Conservation (phyloP, 352 stramenopile genomes). For the Thalassiosira oceanica region DNA sequence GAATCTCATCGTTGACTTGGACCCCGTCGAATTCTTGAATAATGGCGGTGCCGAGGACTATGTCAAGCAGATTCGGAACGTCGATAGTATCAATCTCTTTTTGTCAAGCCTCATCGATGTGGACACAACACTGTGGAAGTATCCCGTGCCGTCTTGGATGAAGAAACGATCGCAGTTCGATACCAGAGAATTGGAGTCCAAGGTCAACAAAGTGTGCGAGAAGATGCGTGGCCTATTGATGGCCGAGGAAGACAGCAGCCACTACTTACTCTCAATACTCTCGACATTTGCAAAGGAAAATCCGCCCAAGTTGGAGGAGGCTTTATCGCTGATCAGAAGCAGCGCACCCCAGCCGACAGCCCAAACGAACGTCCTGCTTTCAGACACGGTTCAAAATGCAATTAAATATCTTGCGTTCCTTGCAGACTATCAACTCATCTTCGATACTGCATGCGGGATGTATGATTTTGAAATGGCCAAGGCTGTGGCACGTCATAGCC, state of each 20-base stretch:
- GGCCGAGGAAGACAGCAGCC: conserved; percentile 46
- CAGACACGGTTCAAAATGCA: conserved; percentile 65
- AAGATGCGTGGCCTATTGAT: conserved; percentile 65
- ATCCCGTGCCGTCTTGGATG: conserved; percentile 66
- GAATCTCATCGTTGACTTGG: conserved; percentile 79
- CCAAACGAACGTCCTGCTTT: conserved; percentile 65
- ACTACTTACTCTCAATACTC: conserved; percentile 77
- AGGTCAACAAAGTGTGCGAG: conserved; percentile 76
- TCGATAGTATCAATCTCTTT: conserved; percentile 82
- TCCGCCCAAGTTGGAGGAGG: conserved; percentile 73
- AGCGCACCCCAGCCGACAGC: conserved; percentile 32
- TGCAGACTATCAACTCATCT: conserved; percentile 79
- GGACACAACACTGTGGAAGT: conserved; percentile 71
- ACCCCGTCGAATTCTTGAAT: conserved; percentile 64
- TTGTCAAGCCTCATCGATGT: conserved; percentile 73
- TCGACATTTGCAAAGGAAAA: conserved; percentile 81
- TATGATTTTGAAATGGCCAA: conserved; percentile 82
- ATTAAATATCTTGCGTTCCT: conserved; percentile 83
- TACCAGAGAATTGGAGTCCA: conserved; percentile 12
- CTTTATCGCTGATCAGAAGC: conserved; percentile 68
- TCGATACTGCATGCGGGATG: conserved; percentile 79
- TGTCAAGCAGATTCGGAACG: conserved; percentile 59
- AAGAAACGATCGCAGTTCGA: not conserved
- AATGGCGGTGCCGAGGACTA: conserved; percentile 52
- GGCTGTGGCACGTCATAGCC: conserved; percentile 76